phyloP scores from a whole-genome alignment of 2,329 filamentous ascomycete genomes.

The Fusarium secorum region DNA sequence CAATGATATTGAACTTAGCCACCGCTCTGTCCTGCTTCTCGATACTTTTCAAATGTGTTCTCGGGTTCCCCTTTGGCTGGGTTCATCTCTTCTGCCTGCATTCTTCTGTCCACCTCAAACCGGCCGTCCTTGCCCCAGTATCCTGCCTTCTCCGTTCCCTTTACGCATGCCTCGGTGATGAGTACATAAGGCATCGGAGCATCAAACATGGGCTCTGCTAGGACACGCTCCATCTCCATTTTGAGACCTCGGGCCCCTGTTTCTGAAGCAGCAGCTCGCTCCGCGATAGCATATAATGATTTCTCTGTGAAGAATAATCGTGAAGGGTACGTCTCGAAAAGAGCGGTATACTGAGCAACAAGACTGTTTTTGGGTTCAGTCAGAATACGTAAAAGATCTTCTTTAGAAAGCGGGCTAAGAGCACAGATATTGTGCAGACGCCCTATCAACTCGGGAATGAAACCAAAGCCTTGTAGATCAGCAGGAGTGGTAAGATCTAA shows the following conservation, averaged over 20 bases:
- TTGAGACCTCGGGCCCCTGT: conserved; percentile 84
- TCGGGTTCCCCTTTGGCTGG: conserved; percentile 26
- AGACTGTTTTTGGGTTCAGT: conserved; percentile 92
- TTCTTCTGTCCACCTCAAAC: conserved; percentile 72
- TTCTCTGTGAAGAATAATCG: conserved; percentile 84
- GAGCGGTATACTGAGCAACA: conserved; percentile 84
- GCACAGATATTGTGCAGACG: conserved; percentile 90
- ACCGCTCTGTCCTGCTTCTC: conserved; percentile 58
- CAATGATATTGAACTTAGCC: conserved; percentile 46
- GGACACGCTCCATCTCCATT: conserved; percentile 80
- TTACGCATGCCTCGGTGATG: conserved; percentile 74
- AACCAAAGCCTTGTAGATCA: conserved; percentile 84
- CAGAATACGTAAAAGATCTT: conserved; percentile 82
- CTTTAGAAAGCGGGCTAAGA: conserved; percentile 74
- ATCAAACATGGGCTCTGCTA: conserved; percentile 84
- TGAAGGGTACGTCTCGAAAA: conserved; percentile 82
- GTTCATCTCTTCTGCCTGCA: conserved; percentile 67
- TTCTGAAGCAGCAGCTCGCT: conserved; percentile 63
- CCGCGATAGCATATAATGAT: conserved; percentile 82
- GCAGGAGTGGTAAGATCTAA: conserved; percentile 78
- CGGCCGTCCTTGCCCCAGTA: conserved; percentile 76
- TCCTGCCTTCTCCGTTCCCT: conserved; percentile 64
- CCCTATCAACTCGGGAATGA: conserved; percentile 96
- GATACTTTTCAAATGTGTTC: conserved; percentile 51
- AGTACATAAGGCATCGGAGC: conserved; percentile 79